Base-by-base conservation (phyloP, 179 eudicot species). In the Spinacia oleracea region DNA sequence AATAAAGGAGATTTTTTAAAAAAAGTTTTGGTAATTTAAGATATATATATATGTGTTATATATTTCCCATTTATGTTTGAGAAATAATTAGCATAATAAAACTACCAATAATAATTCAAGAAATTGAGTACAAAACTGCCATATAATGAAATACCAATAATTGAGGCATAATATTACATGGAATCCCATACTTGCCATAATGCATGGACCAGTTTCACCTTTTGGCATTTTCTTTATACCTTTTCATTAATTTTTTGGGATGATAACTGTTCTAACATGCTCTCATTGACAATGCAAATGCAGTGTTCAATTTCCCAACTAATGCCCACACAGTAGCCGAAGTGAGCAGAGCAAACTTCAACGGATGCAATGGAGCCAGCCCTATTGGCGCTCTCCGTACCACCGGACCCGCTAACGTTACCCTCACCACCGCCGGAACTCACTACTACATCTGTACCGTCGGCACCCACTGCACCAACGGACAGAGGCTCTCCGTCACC, bases 401-500 rank as follows among this genome's bases (percentile, higher is more conserved):
- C 58, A 55, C 79, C 29, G 77, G 85, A 7, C 97, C 97, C 1
- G 84, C 88, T 25, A 86, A 35, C 40, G 29, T 88, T 64, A 86
- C 87, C 74, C 86, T 92, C 56, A 73, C 21, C 2, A 15, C 84
- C 15, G n/a, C 87, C 21, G 94, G 94, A 10, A 79, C 79, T 48
- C 83, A 85, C 74, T 85, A 78, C 82, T 91, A 66, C 84, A 72
- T 90, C n/a, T 90, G 93, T 87, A 85, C 91, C 45, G 8, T 87
- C 60, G 60, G 82, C 46, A 38, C 42, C 29, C 93, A 90, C 79
- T 90, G 97, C 53, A 0, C 1, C 75, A 21, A 0, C 20, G 88
- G 87, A 48, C 92, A 90, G 64, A 85, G 82, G 77, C 78, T 91
- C 27, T 73, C 92, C 45, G 79, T 89, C 73, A 78, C 80, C 43